Base-by-base conservation (phyloP, 257 asterid species). In the Solanum pennellii region DNA sequence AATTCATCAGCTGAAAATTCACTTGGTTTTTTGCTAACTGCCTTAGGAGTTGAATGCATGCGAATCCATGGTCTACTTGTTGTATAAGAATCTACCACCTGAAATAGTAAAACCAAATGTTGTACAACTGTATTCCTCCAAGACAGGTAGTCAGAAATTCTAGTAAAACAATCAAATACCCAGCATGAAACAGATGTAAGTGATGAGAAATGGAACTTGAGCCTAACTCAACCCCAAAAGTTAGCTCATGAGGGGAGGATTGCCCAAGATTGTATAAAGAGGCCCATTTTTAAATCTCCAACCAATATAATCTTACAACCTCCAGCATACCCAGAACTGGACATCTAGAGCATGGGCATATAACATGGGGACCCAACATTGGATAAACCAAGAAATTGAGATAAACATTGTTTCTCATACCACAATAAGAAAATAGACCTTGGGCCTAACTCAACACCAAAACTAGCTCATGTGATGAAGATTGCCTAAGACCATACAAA, bases 61-160 rank as follows among this genome's bases (percentile, higher is more conserved):
- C 93, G 96, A 25, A 12, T 86, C 98, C 98, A 96, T 16, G 98
- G 98, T 82, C 91, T 89, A 92, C 92, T 92, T 86, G 93, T 87
- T 90, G 89, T 90, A 83, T 88, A 94, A 88, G 74, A 56, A 21
- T 89, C 87, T 89, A 96, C 87, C 14, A 96, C 89, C 98, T 94
- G 94, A 85, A 83, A 91, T 59, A 80, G 9, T 85, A 7, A 88
- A 86, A 59, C 62, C 74, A 23, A 47, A 16, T 56, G 20, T 31
- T 82, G 39, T 77, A 44, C 62, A 44, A 25, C 41, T 9, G 60
- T 77, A 44, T 77, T 77, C 84, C 37, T 44, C n/a, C 33, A 77
- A n/a, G 37, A 77, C 65, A 25, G 15, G 65, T 45, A 45, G 62
- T 77, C 65, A 44, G 37, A 77, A 77, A 77, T 44, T 77, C 84